Base-by-base conservation (phyloP, 2,329 filamentous ascomycete genomes). In the Pseudogymnoascus sp. region DNA sequence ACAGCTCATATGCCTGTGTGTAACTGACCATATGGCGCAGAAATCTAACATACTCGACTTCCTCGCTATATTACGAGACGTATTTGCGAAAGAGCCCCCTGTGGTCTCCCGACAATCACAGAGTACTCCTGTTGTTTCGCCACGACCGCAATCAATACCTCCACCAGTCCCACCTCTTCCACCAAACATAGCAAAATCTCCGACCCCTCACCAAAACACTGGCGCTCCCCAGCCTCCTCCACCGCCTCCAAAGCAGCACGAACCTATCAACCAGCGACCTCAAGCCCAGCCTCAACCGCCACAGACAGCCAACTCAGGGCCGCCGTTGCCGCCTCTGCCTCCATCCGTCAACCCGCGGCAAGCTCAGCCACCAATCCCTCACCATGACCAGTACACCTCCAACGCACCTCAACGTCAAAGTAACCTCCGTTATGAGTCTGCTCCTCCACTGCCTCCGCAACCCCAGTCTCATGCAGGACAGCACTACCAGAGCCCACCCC, bases 41-140 rank as follows among this genome's bases (percentile, higher is more conserved):
- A 93, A 91, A 79, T 95, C 91, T 0, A 92, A 86, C 33, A 78
- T 97, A 2, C 78, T 89, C 43, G 92, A 96, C 71, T 91, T 97
- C 63, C 77, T 97, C 2, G 85, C 84, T 14, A 89, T 96, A 29
- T 77, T 99, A 3, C 84, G 89, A 67, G 91, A 94, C 61, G 81
- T 97, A 21, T 99, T 99, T 72, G 88, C 92, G 38, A 96, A 95
- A 75, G 94, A 99, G 70, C 94, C 94, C 7, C 94, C 94, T 0
- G 90, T 97, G 3, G 86, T 94, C 64, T 86, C 92, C 35, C 87
- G 86, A 68, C 86, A 86, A 66, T 81, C 81, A 69, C 78, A 80
- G 67, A 77, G 77, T 65, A 61, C 72, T 68, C 72, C 74, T 21
- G 73, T 68, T 63, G 71, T 64, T 62, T 71, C 66, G 59, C 69